phyloP scores from a whole-genome alignment of 1,139 yeast species.

The Geotrichum australiense region DNA sequence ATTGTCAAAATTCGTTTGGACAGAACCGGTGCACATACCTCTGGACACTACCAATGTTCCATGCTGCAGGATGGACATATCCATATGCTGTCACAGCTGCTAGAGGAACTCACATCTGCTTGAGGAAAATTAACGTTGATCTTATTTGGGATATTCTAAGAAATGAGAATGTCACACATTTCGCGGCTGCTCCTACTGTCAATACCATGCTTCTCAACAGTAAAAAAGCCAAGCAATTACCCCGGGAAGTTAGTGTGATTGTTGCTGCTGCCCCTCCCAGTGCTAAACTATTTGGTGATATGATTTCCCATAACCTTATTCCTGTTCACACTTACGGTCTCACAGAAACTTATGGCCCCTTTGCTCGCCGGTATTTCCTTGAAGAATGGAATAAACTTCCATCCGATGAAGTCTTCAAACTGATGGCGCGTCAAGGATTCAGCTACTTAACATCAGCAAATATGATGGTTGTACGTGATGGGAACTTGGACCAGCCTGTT shows the following conservation, averaged over 20 bases:
- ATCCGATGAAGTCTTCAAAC: constrained; percentile 25
- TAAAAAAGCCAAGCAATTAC: constrained; percentile 28
- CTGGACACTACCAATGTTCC: constrained; percentile 39
- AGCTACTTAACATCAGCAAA: constrained; percentile 35
- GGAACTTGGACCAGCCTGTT: constrained; percentile 47
- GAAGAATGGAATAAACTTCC: constrained; percentile 32
- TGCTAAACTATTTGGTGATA: constrained; percentile 33
- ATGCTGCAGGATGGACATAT: constrained; percentile 38
- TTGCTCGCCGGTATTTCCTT: constrained; percentile 31
- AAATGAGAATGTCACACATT: constrained; percentile 33
- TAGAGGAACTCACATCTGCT: constrained; percentile 35
- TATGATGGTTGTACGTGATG: constrained; percentile 42
- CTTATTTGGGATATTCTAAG: constrained; percentile 33
- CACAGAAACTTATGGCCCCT: constrained; percentile 44
- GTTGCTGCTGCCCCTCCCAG: constrained; percentile 39
- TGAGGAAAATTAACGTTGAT: constrained; percentile 34
- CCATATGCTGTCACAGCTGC: constrained; percentile 38
- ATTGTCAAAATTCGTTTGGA: constrained; percentile 30
- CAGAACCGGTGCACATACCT: constrained; percentile 32
- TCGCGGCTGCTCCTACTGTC: constrained; percentile 38
- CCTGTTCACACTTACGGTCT: constrained; percentile 67
- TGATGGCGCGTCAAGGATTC: constrained; percentile 35
- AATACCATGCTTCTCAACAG: constrained; percentile 34
- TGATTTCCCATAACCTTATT: constrained; percentile 32
- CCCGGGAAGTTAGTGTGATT: constrained; percentile 31